Conservation (phyloP, 2,329 filamentous ascomycete genomes). For the Sclerotinia nivalis region DNA sequence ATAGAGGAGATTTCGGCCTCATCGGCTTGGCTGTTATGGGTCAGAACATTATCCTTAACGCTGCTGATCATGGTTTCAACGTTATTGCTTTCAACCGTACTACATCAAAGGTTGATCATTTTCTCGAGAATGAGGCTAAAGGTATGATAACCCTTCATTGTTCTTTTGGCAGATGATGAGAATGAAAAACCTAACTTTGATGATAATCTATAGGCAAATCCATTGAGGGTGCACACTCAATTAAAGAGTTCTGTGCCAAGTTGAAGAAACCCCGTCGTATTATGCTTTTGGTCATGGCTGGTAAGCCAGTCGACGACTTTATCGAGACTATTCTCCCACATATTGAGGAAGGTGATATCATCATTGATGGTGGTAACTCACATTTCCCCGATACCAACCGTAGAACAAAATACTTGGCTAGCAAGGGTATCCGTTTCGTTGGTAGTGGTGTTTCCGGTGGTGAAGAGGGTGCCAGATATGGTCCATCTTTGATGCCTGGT, state of each 20-base stretch:
- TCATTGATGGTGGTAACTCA: constrained; percentile 99
- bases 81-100: constrained; percentile 99
- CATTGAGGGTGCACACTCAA: constrained; percentile 88
- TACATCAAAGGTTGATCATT: constrained; percentile 94
- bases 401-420: constrained; percentile 81
- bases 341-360: constrained; percentile 87
- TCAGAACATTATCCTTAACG: constrained; percentile 88
- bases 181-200: constrained; percentile 24
- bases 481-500: constrained; percentile 97
- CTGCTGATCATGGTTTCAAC: constrained; percentile 90
- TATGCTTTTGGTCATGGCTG: constrained; percentile 99
- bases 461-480: constrained; percentile 98
- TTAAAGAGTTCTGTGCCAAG: constrained; percentile 93
- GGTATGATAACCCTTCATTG: constrained; percentile 47
- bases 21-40: constrained; percentile 91
- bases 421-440: constrained; percentile 93
- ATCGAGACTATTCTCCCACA: constrained; percentile 90
- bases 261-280: constrained; percentile 95
- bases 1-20: constrained; percentile 74
- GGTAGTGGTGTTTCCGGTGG: constrained; percentile 97
- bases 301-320: constrained; percentile 97
- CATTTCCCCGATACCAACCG: constrained; percentile 99
- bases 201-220: constrained; percentile 66
- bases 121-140: constrained; percentile 89
- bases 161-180: neutral